Evolutionary conservation across 257 asterid genomes (phyloP).

Genomic region (Nicotiana tabacum): DNA sequence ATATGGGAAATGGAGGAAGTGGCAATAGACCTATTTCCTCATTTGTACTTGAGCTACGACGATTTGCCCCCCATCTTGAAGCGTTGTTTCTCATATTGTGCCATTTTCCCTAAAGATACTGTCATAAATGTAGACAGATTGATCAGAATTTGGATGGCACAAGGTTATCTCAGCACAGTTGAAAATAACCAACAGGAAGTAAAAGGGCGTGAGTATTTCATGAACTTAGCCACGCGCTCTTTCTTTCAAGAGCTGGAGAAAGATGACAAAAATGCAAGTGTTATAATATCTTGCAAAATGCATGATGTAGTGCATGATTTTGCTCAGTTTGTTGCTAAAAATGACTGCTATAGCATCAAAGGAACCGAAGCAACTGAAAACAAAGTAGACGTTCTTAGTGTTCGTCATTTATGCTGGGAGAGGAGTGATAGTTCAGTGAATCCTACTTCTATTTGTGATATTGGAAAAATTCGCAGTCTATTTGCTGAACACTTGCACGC

Average conservation of each 20-base stretch:
- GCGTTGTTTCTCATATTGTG: constrained; percentile 40
- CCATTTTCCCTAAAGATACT: constrained; percentile 28
- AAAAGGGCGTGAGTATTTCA: constrained; percentile 22
- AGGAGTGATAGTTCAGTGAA: neutral
- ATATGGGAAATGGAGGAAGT: constrained; percentile 25
- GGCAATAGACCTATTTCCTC: constrained; percentile 17
- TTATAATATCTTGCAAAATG: constrained; percentile 20
- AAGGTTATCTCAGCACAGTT: constrained; percentile 22
- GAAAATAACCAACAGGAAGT: constrained; percentile 18
- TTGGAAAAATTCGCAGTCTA: neutral
- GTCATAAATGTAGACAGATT: constrained; percentile 30
- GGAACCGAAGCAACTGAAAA: neutral
- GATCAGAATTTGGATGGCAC: constrained; percentile 42
- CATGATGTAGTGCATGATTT: constrained; percentile 32
- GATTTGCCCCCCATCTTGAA: constrained; percentile 22
- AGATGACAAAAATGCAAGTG: constrained; percentile 1
- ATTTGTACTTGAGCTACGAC: constrained; percentile 26
- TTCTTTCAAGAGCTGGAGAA: constrained; percentile 21
- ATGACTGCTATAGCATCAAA: constrained; percentile 1
- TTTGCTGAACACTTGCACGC: neutral
- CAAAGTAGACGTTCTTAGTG: neutral
- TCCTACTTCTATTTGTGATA: neutral
- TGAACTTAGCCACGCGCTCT: constrained; percentile 18
- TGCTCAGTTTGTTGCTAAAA: constrained; percentile 6
- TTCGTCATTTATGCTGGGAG: constrained; percentile 7